Evolutionary conservation across 106 monocot genomes (phyloP).

Genomic region (Posidonia australis): DNA sequence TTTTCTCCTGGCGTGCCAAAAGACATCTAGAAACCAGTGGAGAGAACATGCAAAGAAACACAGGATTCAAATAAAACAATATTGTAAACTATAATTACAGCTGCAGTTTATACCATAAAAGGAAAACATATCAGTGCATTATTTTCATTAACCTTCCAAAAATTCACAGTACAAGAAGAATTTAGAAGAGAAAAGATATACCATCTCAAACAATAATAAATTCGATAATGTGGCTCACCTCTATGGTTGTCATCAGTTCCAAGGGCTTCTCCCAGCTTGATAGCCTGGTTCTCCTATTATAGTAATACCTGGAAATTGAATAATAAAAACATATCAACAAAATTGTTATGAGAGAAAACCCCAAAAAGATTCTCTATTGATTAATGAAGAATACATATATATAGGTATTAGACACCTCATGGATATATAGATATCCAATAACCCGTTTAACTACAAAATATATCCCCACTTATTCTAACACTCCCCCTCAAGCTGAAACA

Average conservation of each 20-base stretch:
- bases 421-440: no score
- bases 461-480: no score
- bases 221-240: conserved; percentile 42
- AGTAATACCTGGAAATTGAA: conserved; percentile 58
- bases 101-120: conserved; percentile 3
- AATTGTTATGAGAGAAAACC: not conserved
- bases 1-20: conserved; percentile 67
- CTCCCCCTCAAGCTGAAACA: no score
- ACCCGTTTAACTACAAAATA: no score
- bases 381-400: no score
- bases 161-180: not conserved
- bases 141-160: not conserved
- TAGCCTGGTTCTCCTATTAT: conserved; percentile 84
- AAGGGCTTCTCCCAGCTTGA: conserved; percentile 96
- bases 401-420: no score
- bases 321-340: not conserved
- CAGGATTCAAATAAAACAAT: conserved; percentile 18
- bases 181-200: not conserved
- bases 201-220: conserved; percentile 1
- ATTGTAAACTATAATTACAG: conserved; percentile 1
- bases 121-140: not conserved
- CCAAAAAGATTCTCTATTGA: no score
- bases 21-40: conserved; percentile 69
- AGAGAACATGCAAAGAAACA: conserved; percentile 58
- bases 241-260: conserved; percentile 85